phyloP scores from a whole-genome alignment of 306 rosid genomes.

The Prunus kanzakura region DNA sequence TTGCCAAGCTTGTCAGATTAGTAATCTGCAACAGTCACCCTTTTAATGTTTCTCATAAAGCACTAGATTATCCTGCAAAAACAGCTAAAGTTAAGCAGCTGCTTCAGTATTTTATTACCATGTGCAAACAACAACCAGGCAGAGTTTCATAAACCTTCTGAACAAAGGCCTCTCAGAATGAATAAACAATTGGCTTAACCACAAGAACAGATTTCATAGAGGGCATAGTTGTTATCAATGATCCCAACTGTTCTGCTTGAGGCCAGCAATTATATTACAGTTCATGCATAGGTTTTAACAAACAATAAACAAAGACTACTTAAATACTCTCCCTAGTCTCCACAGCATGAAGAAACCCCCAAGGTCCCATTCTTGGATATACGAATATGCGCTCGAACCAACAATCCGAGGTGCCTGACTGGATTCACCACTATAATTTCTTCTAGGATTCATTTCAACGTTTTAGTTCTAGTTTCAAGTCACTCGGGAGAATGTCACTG shows the following conservation, averaged over 20 bases:
- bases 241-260: neutral
- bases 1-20: neutral
- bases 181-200: neutral
- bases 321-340: constrained; percentile 18
- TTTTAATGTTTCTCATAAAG: neutral
- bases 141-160: neutral
- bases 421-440: constrained; percentile 33
- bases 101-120: neutral
- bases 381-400: constrained; percentile 42
- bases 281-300: neutral
- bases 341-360: constrained; percentile 24
- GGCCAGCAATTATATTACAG: neutral
- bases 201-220: constrained; percentile 2
- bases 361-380: constrained; percentile 30
- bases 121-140: neutral
- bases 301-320: constrained; percentile 10
- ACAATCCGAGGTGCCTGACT: constrained; percentile 18
- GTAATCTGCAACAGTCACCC: neutral
- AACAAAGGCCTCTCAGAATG: no score
- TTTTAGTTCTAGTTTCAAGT: neutral
- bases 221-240: neutral
- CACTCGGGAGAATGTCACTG: neutral
- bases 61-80: neutral
- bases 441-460: neutral
- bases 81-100: neutral